phyloP scores from a whole-genome alignment of 371 early-diverging fungal species.

The Enteropsectra breve region DNA sequence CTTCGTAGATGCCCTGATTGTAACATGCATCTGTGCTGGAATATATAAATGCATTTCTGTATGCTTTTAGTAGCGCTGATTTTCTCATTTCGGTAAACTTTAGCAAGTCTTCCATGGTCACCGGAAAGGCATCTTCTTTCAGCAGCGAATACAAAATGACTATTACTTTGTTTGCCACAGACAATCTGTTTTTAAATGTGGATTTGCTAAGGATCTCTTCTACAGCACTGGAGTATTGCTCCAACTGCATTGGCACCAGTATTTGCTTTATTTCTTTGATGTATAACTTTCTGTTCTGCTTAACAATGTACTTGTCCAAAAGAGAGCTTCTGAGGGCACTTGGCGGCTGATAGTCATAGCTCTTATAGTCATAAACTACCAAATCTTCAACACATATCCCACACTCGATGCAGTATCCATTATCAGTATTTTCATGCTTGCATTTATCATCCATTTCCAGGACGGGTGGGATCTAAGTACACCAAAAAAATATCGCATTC shows the following conservation, averaged over 20 bases:
- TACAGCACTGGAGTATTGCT: not conserved
- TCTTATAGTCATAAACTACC: too few relatives aligned
- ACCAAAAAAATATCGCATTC: too few relatives aligned
- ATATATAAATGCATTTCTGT: constrained; percentile 22
- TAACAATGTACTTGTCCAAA: not conserved
- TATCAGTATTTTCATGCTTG: not conserved
- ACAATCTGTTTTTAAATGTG: constrained; percentile 3
- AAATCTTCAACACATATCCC: not conserved
- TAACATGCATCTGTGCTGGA: not conserved
- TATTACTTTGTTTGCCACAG: constrained; percentile 4
- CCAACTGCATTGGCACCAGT: not conserved
- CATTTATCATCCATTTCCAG: not conserved
- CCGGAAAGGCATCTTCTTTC: not conserved
- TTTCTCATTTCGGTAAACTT: constrained; percentile 5
- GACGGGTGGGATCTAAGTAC: too few relatives aligned
- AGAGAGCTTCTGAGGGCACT: too few relatives aligned
- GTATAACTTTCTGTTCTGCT: not conserved
- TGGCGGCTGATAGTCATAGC: not conserved
- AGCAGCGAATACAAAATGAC: constrained; percentile 4
- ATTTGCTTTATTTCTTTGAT: not conserved
- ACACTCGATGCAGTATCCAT: not conserved
- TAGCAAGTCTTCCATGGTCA: constrained; percentile 10
- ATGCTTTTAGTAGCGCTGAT: constrained; percentile 1
- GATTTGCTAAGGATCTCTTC: not conserved
- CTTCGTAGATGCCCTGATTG: not conserved